Percentiles rank a stretch among this genome's conserved stretches.
Conservation (phyloP, 352 stramenopile species). For the Phytophthora lateralis region DNA sequence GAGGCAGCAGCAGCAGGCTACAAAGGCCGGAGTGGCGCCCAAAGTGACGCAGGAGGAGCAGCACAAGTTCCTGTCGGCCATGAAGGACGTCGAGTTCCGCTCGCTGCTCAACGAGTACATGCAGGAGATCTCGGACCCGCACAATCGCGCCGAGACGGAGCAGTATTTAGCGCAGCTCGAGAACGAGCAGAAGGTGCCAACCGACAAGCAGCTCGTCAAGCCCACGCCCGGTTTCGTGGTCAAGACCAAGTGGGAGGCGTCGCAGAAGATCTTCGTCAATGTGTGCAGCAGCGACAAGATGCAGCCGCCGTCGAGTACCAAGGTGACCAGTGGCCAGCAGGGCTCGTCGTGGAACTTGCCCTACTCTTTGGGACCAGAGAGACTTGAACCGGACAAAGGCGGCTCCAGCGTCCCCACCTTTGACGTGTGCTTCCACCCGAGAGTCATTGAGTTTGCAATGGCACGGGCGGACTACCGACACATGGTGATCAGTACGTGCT, state of each 20-base stretch:
- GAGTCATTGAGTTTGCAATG: slow-evolving; percentile 74
- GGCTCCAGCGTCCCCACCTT: slow-evolving; percentile 76
- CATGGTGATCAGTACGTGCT: slow-evolving; percentile 87
- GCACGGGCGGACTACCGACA: slow-evolving; percentile 71
- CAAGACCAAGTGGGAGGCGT: slow-evolving; percentile 75
- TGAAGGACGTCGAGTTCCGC: slow-evolving; percentile 92
- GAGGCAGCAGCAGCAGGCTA: slow-evolving; percentile 26
- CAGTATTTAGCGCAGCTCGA: slow-evolving; percentile 90
- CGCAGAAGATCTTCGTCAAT: slow-evolving; percentile 94
- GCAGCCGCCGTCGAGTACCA: slow-evolving; percentile 69
- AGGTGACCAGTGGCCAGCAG: slow-evolving; percentile 24
- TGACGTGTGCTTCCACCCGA: slow-evolving; percentile 93
- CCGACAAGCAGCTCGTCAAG: slow-evolving; percentile 87
- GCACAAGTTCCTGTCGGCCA: slow-evolving; percentile 88
- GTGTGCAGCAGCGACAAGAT: slow-evolving; percentile 90
- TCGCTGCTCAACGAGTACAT: slow-evolving; percentile 95
- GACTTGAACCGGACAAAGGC: slow-evolving; percentile 90
- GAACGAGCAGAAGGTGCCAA: slow-evolving; percentile 85
- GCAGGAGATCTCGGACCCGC: slow-evolving; percentile 92
- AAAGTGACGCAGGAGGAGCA: slow-evolving; percentile 55
- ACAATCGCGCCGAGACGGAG: slow-evolving; percentile 90
- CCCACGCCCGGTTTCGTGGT: slow-evolving; percentile 90
- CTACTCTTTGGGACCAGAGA: slow-evolving; percentile 89
- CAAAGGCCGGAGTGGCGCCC: slow-evolving; percentile 5
- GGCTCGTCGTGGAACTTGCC: slow-evolving; percentile 90